phyloP scores from a whole-genome alignment of 129 eudicot species.

The Deinandra increscens region DNA sequence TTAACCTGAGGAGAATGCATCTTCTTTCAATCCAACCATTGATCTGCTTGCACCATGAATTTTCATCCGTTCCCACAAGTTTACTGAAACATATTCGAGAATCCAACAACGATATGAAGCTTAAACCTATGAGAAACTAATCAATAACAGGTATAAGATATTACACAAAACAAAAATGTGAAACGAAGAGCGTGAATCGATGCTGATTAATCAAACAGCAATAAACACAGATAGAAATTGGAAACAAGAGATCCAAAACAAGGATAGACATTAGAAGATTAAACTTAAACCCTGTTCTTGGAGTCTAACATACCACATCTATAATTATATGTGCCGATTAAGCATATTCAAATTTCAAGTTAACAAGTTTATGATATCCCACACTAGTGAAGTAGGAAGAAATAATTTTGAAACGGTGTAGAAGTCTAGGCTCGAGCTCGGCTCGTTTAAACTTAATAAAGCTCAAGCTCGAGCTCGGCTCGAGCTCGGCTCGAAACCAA shows the following conservation, averaged over 20 bases:
- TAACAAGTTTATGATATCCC: background rate
- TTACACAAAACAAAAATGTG: background rate
- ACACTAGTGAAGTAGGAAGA: background rate
- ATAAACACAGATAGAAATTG: background rate
- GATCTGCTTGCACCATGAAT: conserved; percentile 9
- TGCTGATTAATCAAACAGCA: background rate
- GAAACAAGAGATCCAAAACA: background rate
- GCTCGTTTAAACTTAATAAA: too few species aligned
- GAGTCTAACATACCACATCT: background rate
- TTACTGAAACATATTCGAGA: background rate
- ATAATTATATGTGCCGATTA: conserved; percentile 6
- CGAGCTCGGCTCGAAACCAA: too few species aligned
- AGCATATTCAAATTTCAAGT: conserved; percentile 9
- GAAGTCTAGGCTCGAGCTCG: too few species aligned
- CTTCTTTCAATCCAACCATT: conserved; percentile 20
- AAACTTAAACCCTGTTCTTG: background rate
- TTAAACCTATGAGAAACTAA: conserved; percentile 12
- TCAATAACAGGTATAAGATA: background rate
- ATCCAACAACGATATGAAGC: background rate
- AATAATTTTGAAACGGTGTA: background rate
- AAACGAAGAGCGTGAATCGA: background rate
- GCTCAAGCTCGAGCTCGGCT: too few species aligned
- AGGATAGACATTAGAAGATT: background rate
- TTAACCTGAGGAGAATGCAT: background rate
- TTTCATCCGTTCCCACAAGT: background rate